Evolutionary conservation across 768 basidiomycete species (phyloP).

Genomic region (Cyclocybe aegerita): DNA sequence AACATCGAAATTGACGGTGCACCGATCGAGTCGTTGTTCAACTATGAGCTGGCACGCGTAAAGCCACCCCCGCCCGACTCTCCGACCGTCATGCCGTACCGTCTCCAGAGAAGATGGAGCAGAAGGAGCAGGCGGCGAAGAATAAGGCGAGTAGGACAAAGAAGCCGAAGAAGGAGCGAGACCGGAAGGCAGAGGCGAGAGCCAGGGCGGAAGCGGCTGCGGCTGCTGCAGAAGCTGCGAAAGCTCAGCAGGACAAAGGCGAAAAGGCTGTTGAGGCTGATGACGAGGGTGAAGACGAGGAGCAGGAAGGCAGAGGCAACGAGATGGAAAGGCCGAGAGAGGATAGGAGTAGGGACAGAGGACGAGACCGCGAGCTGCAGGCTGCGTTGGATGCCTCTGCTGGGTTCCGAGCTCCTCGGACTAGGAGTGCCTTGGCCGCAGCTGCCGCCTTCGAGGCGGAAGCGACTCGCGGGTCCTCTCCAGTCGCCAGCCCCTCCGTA

Average conservation of each 20-base stretch:
- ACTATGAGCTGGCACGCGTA: slow-evolving; percentile 59
- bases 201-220: slow-evolving; percentile 24
- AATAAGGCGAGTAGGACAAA: slow-evolving; percentile 31
- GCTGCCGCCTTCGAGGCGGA: slow-evolving; percentile 42
- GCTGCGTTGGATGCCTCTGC: slow-evolving; percentile 36
- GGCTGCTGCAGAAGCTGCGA: slow-evolving; percentile 14
- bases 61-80: slow-evolving; percentile 51
- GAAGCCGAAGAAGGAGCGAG: slow-evolving; percentile 34
- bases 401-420: slow-evolving; percentile 50
- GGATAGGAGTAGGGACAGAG: slow-evolving; percentile 5
- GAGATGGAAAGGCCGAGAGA: slow-evolving; percentile 8
- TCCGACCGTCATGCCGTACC: slow-evolving; percentile 47
- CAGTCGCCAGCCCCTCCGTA: too few relatives aligned
- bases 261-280: not conserved
- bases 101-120: slow-evolving; percentile 36
- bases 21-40: slow-evolving; percentile 67
- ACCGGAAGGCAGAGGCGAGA: slow-evolving; percentile 39
- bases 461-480: not conserved
- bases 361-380: slow-evolving; percentile 11
- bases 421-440: slow-evolving; percentile 43
- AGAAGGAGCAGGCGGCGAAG: slow-evolving; percentile 36
- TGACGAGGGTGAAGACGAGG: not conserved
- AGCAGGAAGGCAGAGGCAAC: not conserved
- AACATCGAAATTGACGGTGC: slow-evolving; percentile 54
- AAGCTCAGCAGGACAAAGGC: slow-evolving; percentile 9